Evolutionary conservation across 1,284 basidiomycete species (phyloP).

Genomic region (Apiotrichum gamsii): DNA sequence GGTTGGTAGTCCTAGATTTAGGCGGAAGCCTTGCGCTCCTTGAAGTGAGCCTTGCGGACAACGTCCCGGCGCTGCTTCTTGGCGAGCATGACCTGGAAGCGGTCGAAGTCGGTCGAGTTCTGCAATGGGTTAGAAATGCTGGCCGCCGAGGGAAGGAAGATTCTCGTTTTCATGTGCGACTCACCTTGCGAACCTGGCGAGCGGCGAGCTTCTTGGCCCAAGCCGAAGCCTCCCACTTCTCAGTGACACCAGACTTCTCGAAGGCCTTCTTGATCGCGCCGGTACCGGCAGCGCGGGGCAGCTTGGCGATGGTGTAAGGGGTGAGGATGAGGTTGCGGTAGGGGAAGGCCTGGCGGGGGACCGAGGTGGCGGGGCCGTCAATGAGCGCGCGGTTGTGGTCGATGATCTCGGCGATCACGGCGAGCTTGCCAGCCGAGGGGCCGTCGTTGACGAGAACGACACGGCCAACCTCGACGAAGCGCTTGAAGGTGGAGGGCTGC

Average conservation of each 20-base stretch:
- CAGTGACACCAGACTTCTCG: slow-evolving; percentile 55
- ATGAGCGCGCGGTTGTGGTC: slow-evolving; percentile 98
- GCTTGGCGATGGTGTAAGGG: slow-evolving; percentile 70
- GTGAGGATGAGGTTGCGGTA: slow-evolving; percentile 93
- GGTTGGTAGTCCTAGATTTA: slow-evolving; percentile 19
- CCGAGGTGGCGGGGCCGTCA: slow-evolving; percentile 84
- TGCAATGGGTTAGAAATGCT: slow-evolving; percentile 7
- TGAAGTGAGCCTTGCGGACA: slow-evolving; percentile 48
- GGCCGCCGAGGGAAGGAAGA: not conserved
- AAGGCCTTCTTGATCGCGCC: slow-evolving; percentile 78
- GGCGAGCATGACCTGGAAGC: slow-evolving; percentile 58
- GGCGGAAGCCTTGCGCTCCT: slow-evolving; percentile 49
- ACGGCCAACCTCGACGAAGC: slow-evolving; percentile 98
- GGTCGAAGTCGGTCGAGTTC: slow-evolving; percentile 79
- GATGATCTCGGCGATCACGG: slow-evolving; percentile 94
- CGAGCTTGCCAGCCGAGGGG: slow-evolving; percentile 79
- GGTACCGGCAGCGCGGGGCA: slow-evolving; percentile 81
- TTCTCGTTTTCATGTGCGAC: slow-evolving; percentile 4
- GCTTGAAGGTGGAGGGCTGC: slow-evolving; percentile 78
- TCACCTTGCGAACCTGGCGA: slow-evolving; percentile 63
- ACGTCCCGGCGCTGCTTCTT: slow-evolving; percentile 53
- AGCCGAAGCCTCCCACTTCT: slow-evolving; percentile 66
- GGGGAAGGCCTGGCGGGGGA: slow-evolving; percentile 84
- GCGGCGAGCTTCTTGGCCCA: slow-evolving; percentile 89
- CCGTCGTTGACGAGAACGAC: slow-evolving; percentile 94